Evolutionary conservation across 139 green algal genomes (phyloP).

Genomic region (Chlamydomonas incerta): DNA sequence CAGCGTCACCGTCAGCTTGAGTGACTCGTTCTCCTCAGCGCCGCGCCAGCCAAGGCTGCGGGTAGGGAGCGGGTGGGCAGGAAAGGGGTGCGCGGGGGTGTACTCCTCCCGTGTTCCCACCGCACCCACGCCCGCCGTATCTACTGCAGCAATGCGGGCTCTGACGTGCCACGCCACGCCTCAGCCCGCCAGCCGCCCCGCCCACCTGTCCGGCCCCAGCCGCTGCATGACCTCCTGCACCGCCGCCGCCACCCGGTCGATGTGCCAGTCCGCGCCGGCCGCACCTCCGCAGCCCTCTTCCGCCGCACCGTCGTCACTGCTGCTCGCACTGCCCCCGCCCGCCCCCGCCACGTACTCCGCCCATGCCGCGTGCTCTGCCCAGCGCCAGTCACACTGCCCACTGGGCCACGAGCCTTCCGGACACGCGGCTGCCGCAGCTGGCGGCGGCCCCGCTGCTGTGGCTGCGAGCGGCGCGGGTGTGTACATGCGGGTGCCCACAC

Average conservation of each 20-base stretch:
- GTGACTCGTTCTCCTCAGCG: background rate
- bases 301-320: background rate
- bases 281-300: too few species aligned
- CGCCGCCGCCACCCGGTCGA: constrained; percentile 3
- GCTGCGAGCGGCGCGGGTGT: background rate
- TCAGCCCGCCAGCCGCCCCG: too few species aligned
- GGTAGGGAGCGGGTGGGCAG: background rate
- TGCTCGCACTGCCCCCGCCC: background rate
- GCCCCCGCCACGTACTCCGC: background rate
- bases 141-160: too few species aligned
- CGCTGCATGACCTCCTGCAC: background rate
- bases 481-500: constrained; percentile 44
- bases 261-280: background rate
- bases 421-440: too few species aligned
- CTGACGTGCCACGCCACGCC: too few species aligned
- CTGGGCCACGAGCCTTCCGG: too few species aligned
- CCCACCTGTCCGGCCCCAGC: constrained; percentile 22
- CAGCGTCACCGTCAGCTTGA: constrained; percentile 22
- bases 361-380: constrained; percentile 19
- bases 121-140: too few species aligned
- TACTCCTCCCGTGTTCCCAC: too few species aligned
- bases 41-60: constrained; percentile 6
- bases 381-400: background rate
- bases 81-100: background rate
- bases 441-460: background rate